These are phyloP conservation scores for Candida succiphila DNA, from an alignment of 805 yeast species.

Conservation along the genomic window DNA sequence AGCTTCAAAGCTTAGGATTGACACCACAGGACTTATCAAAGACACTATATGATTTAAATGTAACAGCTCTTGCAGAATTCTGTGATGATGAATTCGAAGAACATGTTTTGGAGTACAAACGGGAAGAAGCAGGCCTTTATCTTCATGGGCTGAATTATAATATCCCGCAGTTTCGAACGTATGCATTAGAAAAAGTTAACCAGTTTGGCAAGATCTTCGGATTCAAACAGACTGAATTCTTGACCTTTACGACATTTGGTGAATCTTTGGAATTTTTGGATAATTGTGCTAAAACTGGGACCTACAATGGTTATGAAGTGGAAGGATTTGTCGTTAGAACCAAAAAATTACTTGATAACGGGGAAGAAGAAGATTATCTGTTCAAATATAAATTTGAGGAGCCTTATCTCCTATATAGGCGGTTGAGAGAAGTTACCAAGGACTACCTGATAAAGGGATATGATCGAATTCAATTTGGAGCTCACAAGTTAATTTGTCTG, in stretches of 20 bases:
- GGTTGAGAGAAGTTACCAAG: slow-evolving; percentile 81
- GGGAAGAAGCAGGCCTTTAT: slow-evolving; percentile 69
- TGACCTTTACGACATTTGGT: slow-evolving; percentile 26
- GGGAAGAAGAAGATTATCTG: slow-evolving; percentile 40
- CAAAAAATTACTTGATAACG: slow-evolving; percentile 7
- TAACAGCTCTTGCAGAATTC: slow-evolving; percentile 85
- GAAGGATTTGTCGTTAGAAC: slow-evolving; percentile 94
- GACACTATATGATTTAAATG: slow-evolving; percentile 34
- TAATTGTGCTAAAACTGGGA: slow-evolving; percentile 53
- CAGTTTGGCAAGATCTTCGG: slow-evolving; percentile 61
- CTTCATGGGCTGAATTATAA: slow-evolving; percentile 83
- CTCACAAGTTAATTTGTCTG: slow-evolving; percentile 51
- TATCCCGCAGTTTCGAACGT: slow-evolving; percentile 50
- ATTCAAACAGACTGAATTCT: slow-evolving; percentile 47
- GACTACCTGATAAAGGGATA: slow-evolving; percentile 31
- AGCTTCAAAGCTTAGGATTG: slow-evolving; percentile 32
- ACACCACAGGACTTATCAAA: slow-evolving; percentile 43
- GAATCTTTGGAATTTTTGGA: slow-evolving; percentile 43
- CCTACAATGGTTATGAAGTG: slow-evolving; percentile 58
- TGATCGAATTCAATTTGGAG: slow-evolving; percentile 26
- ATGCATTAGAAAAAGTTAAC: slow-evolving; percentile 48
- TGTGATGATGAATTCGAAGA: slow-evolving; percentile 94
- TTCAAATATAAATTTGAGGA: slow-evolving; percentile 94
- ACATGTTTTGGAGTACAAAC: slow-evolving; percentile 71
- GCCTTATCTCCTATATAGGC: slow-evolving; percentile 86